These are phyloP conservation scores for Purpureocillium takamizusanense DNA, from an alignment of 2,329 filamentous ascomycete genomes.

Conservation along the genomic window DNA sequence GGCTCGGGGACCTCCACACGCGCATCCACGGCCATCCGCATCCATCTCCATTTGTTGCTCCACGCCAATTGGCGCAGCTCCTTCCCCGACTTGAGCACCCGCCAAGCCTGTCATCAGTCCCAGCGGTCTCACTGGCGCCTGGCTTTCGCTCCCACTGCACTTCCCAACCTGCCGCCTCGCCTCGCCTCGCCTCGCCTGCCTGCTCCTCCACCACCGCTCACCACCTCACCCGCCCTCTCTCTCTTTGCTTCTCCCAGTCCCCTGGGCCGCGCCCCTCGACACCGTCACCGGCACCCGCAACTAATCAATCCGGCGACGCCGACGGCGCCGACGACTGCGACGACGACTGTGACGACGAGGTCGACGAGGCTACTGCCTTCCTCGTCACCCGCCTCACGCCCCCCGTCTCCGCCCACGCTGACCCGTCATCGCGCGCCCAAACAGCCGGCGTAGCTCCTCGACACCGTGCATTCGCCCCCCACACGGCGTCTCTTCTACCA, in stretches of 20 bases:
- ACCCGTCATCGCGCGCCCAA: too few species aligned
- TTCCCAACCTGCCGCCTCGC: neutral
- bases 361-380: neutral
- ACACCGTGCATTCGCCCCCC: too few species aligned
- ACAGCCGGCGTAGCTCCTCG: too few species aligned
- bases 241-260: too few species aligned
- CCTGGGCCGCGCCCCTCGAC: too few species aligned
- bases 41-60: constrained; percentile 4
- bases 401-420: too few species aligned
- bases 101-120: constrained; percentile 5
- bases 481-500: too few species aligned
- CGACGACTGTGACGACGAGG: neutral
- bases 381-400: neutral
- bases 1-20: neutral
- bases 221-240: too few species aligned
- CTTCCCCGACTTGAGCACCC: constrained; percentile 5
- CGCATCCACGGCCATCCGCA: neutral
- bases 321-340: neutral
- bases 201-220: too few species aligned
- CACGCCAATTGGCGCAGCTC: constrained; percentile 9
- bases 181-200: too few species aligned
- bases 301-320: neutral
- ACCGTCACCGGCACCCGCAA: too few species aligned
- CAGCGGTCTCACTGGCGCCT: neutral
- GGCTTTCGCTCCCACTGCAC: constrained; percentile 4